Evolutionary conservation across 1,284 basidiomycete species (phyloP), one percentile per base, ranked within the genome.

Genomic region (Melampsora larici-populina): DNA sequence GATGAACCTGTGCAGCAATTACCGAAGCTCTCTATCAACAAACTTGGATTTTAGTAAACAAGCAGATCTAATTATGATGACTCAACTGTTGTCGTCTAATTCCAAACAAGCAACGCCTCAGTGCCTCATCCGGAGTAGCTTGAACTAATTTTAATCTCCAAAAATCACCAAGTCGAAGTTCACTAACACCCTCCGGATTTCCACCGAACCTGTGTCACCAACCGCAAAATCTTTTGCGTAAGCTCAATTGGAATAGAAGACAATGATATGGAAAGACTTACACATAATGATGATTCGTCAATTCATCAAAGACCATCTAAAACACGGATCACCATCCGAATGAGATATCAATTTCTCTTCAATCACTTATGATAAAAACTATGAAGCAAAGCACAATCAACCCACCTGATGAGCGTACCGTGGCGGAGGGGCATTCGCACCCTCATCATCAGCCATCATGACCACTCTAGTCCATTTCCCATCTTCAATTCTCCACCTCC

Each of bases 31-130:
- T 46, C 17, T 17, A 15, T 69, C n/a, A n/a, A 73, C 17, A 21
- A 11, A 65, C 62, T 60, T 49, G 33, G 46, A 21, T n/a, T 29
- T 31, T 13, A 51, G 51, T 55, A 48, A 31, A 18, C 33, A 29
- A 13, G 83, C 88, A 76, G 80, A 91, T 1, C 91, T 89, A 89
- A 80, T 86, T 43, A 79, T 90, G 90, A 90, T 87, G 77, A 87
- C 83, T 62, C 92, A 83, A 68, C 84, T 86, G 89, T 91, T 90
- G 81, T 85, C 74, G 66, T 7, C 74, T 43, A 21, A 77, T 31
- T 0, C 33, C 74, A 77, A 86, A 91, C 90, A 92, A 80, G 92
- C 88, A 82, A 92, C 91, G 81, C 90, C 89, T 82, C 91, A 80
- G 78, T 90, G 85, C 75, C 81, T 77, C 67, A 55, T 43, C 65